These are phyloP conservation scores for Austroboletus eburneus DNA, from an alignment of 768 basidiomycete species.

Conservation along the genomic window DNA sequence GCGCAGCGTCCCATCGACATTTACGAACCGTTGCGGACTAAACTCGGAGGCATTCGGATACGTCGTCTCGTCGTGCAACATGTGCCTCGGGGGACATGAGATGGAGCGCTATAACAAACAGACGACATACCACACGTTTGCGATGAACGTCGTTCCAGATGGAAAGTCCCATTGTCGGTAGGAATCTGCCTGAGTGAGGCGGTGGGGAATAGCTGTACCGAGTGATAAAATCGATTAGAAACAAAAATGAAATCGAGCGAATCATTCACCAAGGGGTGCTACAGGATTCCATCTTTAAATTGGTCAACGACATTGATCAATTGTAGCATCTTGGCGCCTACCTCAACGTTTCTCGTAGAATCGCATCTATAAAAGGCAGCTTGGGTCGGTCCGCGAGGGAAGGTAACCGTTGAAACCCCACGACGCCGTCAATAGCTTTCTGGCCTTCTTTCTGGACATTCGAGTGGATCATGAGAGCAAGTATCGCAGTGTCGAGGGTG, in stretches of 20 bases:
- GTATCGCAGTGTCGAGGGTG: constrained; percentile 1
- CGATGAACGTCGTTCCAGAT: constrained; percentile 2
- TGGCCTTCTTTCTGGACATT: constrained; percentile 1
- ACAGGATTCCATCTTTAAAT: constrained; percentile 6
- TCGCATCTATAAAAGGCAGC: constrained; percentile 1
- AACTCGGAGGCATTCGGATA: constrained; percentile 3
- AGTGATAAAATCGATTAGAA: neutral
- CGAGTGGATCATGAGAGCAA: constrained; percentile 5
- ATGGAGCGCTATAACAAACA: neutral
- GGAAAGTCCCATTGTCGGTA: constrained; percentile 2
- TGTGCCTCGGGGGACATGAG: constrained; percentile 2
- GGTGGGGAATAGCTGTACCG: constrained; percentile 3
- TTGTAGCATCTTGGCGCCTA: neutral
- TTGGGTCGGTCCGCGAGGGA: constrained; percentile 1
- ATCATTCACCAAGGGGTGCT: constrained; percentile 3
- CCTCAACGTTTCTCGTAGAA: constrained; percentile 3
- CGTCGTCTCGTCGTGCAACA: constrained; percentile 1
- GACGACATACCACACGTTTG: neutral
- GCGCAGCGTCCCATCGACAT: neutral
- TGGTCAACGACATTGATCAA: neutral
- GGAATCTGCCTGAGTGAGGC: constrained; percentile 1
- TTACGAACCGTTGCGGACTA: constrained; percentile 1
- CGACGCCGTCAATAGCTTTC: neutral
- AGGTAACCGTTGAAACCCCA: neutral
- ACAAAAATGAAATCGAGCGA: neutral